Evolutionary conservation across 2,329 filamentous ascomycete species (phyloP).

Genomic region (Fusarium camptoceras): DNA sequence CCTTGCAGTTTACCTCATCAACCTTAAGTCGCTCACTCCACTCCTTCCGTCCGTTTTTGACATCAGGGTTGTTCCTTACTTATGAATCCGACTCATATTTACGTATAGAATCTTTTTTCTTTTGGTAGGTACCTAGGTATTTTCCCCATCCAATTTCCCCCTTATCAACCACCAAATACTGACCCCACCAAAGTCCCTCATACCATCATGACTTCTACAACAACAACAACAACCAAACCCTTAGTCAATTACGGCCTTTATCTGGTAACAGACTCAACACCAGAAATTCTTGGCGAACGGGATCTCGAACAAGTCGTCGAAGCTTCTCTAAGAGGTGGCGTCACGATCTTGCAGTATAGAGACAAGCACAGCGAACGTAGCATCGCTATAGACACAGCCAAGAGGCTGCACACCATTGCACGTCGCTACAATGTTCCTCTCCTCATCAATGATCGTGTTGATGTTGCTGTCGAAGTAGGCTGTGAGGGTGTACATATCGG

Average conservation of each 20-base stretch:
- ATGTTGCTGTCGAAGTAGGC: slow-evolving; percentile 85
- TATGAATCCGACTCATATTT: neutral
- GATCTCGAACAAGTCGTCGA: slow-evolving; percentile 80
- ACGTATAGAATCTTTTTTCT: neutral
- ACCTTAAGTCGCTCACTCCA: slow-evolving; percentile 8
- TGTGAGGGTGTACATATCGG: slow-evolving; percentile 95
- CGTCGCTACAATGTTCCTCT: slow-evolving; percentile 77
- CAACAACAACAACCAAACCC: slow-evolving; percentile 23
- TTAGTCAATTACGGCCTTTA: slow-evolving; percentile 83
- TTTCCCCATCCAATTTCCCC: neutral
- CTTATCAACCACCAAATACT: neutral
- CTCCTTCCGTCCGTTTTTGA: neutral
- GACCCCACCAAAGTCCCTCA: slow-evolving; percentile 21
- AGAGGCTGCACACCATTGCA: slow-evolving; percentile 78
- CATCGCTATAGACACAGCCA: slow-evolving; percentile 76
- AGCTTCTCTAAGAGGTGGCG: slow-evolving; percentile 80
- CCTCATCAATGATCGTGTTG: slow-evolving; percentile 92
- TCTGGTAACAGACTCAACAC: slow-evolving; percentile 93
- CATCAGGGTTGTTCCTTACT: neutral
- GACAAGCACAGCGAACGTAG: slow-evolving; percentile 86
- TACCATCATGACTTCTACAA: neutral
- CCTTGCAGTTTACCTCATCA: neutral
- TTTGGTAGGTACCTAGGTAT: too few species aligned
- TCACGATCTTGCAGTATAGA: slow-evolving; percentile 88
- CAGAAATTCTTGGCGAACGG: slow-evolving; percentile 78